These are phyloP conservation scores for Colletotrichum aenigma DNA, from an alignment of 2,329 filamentous ascomycete genomes.

Conservation along the genomic window DNA sequence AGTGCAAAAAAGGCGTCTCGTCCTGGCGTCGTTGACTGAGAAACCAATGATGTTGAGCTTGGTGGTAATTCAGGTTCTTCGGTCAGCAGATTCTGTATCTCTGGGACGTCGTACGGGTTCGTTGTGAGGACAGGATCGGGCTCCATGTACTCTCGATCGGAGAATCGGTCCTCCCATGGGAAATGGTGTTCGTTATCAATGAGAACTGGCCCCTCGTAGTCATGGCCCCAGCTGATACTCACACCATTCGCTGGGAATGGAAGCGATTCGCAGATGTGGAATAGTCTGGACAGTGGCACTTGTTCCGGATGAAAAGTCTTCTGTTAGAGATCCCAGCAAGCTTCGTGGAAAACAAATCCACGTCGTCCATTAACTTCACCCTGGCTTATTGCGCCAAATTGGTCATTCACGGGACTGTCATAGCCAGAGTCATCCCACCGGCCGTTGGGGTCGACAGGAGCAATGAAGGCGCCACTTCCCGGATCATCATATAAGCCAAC, in stretches of 20 bases:
- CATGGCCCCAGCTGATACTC: neutral
- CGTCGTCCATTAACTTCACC: neutral
- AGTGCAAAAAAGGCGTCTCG: neutral
- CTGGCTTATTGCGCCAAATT: neutral
- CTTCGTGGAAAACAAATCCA: neutral
- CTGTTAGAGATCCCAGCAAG: neutral
- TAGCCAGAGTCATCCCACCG: neutral
- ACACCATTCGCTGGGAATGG: neutral
- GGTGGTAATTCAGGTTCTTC: neutral
- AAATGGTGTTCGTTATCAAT: neutral
- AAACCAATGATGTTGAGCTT: neutral
- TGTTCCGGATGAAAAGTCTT: neutral
- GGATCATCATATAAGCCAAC: neutral
- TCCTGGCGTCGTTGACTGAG: neutral
- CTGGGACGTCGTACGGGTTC: neutral
- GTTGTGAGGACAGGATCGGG: neutral
- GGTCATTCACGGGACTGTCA: neutral
- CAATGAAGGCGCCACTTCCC: neutral
- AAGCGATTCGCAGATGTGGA: neutral
- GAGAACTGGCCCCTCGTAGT: neutral
- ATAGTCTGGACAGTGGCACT: neutral
- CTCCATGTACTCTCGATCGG: neutral
- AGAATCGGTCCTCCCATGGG: neutral
- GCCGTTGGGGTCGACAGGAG: neutral
- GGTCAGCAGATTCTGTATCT: neutral